Evolutionary conservation across 495 filamentous ascomycete genomes (phyloP), one percentile per base, ranked within the genome.

Genomic region (Lasiosphaeris hirsuta): DNA sequence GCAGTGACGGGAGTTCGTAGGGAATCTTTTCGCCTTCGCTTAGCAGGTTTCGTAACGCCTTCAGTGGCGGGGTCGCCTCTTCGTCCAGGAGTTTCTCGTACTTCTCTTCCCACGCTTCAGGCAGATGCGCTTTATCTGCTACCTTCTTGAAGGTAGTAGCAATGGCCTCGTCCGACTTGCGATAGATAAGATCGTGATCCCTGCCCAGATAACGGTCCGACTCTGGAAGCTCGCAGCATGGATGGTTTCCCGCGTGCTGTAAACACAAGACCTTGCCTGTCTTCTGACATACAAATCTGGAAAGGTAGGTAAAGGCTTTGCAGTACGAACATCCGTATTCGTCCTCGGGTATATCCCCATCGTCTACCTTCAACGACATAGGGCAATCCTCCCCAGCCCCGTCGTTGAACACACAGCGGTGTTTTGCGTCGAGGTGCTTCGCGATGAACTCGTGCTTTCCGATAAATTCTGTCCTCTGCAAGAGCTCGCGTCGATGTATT

Each of bases 21-120:
- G 92, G 91, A 69, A 97, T 97, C 77, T 90, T 90, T 75, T 99
- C 94, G 73, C 95, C 94, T 81, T 99, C 94, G 72, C 81, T 87
- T 30, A 97, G 78, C 51, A 99, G 82, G 52, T 82, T 84, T 61
- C 91, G 88, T 62, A 97, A 79, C 64, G 85, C 76, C 76, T 96
- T 97, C 40, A 99, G 79, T 55, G 90, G 84, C 52, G 95, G 95
- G 50, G 81, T 89, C 14, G 88, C 82, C 60, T 87, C 88, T 59
- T 95, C 88, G 56, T 90, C 87, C 56, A 97, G 79, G 14, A 87
- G 78, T 61, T 85, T 90, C 64, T 93, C 84, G 58, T 96, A 84
- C 73, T 97, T 97, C 43, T 95, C 88, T 46, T 87, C 84, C 94
- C 94, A 99, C 11, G 83, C 79, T 65, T 96, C 90, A 14, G 94